Evolutionary conservation across 2,329 filamentous ascomycete species (phyloP).

Genomic region (Colletotrichum liriopes): DNA sequence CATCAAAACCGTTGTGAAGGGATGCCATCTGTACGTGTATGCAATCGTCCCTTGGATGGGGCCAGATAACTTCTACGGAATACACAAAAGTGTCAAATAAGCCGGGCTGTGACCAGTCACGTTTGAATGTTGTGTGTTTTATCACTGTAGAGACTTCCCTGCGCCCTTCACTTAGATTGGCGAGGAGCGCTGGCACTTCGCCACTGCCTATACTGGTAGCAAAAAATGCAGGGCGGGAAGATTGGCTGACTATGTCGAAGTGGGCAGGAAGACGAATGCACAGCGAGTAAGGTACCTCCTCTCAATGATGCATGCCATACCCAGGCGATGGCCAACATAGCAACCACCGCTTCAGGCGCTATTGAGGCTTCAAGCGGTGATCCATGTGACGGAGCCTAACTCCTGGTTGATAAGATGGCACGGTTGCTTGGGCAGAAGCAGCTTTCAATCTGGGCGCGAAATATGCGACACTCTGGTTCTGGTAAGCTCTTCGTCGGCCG

Average conservation of each 20-base stretch:
- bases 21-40: constrained; percentile 15
- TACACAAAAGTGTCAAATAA: constrained; percentile 31
- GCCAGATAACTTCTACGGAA: constrained; percentile 14
- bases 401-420: background rate
- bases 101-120: background rate
- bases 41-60: background rate
- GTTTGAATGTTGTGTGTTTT: background rate
- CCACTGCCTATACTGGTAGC: background rate
- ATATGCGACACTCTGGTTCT: background rate
- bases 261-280: background rate
- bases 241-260: background rate
- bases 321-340: background rate
- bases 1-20: constrained; percentile 17
- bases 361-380: background rate
- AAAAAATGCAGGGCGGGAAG: background rate
- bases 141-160: background rate
- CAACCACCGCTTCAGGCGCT: background rate
- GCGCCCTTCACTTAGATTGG: background rate
- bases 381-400: background rate
- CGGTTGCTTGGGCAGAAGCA: background rate
- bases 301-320: background rate
- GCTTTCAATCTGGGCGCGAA: background rate
- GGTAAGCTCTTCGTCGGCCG: background rate
- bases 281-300: background rate
- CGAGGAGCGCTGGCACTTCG: background rate